Conservation (phyloP, 1,284 basidiomycete genomes). For the Rhodotorula sp. region DNA sequence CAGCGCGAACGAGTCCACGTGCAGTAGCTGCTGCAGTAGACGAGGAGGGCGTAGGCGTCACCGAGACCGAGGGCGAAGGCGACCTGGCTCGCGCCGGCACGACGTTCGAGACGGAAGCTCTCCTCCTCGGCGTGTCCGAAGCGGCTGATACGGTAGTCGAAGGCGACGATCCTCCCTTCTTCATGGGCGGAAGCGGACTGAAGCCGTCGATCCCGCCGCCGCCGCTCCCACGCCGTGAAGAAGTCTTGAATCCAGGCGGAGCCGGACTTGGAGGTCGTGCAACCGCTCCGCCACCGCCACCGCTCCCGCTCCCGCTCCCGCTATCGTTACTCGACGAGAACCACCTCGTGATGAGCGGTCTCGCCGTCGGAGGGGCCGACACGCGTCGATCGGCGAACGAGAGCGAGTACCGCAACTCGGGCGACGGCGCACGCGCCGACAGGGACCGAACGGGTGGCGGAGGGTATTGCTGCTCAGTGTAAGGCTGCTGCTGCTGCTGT, state of each 20-base stretch:
- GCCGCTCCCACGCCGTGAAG: not conserved
- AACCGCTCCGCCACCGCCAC: not conserved
- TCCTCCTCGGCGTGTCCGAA: too few relatives aligned
- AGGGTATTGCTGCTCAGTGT: too few relatives aligned
- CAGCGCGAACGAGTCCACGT: not conserved
- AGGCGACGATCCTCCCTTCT: not conserved
- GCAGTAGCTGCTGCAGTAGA: not conserved
- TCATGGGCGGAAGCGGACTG: not conserved
- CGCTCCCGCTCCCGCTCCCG: not conserved
- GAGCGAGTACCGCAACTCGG: constrained; percentile 1
- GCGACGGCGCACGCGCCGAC: not conserved
- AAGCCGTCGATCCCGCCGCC: too few relatives aligned
- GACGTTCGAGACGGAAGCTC: too few relatives aligned
- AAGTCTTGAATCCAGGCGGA: not conserved
- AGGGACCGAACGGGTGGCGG: too few relatives aligned
- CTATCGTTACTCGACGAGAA: too few relatives aligned
- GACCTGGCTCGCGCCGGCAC: not conserved
- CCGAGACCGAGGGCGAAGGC: not conserved
- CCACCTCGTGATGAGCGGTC: too few relatives aligned
- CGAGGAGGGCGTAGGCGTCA: not conserved
- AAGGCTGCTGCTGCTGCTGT: not conserved
- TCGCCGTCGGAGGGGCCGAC: not conserved
- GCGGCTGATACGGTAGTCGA: not conserved
- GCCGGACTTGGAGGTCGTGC: constrained; percentile 4
- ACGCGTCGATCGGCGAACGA: not conserved